Base-by-base conservation (phyloP, 208 protist species). In the Porcisia deanei region DNA sequence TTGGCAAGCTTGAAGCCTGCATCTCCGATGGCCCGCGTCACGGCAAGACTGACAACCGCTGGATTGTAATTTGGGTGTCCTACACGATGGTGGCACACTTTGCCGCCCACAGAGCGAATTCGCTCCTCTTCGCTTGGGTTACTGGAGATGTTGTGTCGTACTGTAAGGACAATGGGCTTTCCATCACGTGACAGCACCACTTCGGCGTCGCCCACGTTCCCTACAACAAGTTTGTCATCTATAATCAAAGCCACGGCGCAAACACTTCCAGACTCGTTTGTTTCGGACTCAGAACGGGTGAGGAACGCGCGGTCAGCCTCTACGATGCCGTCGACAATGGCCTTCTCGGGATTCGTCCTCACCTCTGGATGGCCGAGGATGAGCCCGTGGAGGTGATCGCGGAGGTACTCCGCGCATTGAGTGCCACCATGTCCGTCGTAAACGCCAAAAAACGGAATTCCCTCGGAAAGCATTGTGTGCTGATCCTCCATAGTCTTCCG, bases 21-120 rank as follows among this genome's bases (percentile, higher is more conserved):
- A 83, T 99, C 98, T n/a, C 98, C 98, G 72, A 99, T 95, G 25
- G 97, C 96, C 47, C 98, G 90, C 1, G 92, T 98, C 43, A 99
- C 88, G 49, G 93, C 96, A 18, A 99, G 85, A 80, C 89, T 98
- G 49, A 94, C 82, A 10, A 97, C 87, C 39, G 87, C 88, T 34
- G 94, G 94, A 72, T 96, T 97, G 75, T 96, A 96, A 54, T 92
- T 92, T 30, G 94, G 94, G 61, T 98, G 97, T 37, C 97, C 97
- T 14, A 99, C 97, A 58, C 98, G 92, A 67, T 97, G 94, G 81
- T 95, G 88, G 60, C 96, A 90, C 14, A 99, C 95, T 55, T 90
- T 96, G 1, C 94, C 95, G 12, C 95, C 96, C 22, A 92, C 91
- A 12, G 71, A 85, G 6, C 85, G 82, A 59, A 99, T 96, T 14